Evolutionary conservation across 768 basidiomycete species (phyloP).

Genomic region (Candolleomyces eurysporus): DNA sequence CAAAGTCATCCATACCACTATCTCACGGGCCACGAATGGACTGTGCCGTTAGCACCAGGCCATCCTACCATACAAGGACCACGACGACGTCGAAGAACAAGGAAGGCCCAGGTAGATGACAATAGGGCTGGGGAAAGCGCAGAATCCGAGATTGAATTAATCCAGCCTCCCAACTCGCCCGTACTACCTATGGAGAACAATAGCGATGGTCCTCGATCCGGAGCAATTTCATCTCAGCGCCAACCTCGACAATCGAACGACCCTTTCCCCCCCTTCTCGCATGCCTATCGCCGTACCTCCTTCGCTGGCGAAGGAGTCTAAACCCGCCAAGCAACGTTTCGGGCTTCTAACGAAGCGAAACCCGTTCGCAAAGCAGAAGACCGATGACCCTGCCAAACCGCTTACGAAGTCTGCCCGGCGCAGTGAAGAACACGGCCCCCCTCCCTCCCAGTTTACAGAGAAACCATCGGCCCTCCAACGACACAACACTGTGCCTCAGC

Average conservation of each 20-base stretch:
- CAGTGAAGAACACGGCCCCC: background rate
- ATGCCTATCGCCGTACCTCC: background rate
- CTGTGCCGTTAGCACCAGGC: conserved; percentile 25
- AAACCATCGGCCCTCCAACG: conserved; percentile 2
- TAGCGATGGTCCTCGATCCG: conserved; percentile 6
- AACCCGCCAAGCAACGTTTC: conserved; percentile 9
- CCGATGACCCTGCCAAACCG: background rate
- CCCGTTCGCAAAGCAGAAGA: background rate
- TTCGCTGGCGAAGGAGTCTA: conserved; percentile 9
- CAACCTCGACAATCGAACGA: background rate
- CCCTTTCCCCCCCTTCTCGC: conserved; percentile 4
- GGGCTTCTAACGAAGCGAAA: conserved; percentile 10
- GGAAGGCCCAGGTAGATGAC: conserved; percentile 3
- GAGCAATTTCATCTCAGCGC: background rate
- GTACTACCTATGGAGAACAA: conserved; percentile 19
- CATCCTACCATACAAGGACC: conserved; percentile 29
- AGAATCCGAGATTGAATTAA: conserved; percentile 23
- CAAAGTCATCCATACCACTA: conserved; percentile 43
- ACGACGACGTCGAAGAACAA: conserved; percentile 13
- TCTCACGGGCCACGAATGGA: conserved; percentile 24
- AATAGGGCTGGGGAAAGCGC: conserved; percentile 7
- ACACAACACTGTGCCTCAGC: conserved; percentile 1
- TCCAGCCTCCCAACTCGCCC: conserved; percentile 34
- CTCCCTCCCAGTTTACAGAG: background rate
- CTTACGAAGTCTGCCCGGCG: background rate